Evolutionary conservation across 768 basidiomycete genomes (phyloP), one percentile per base, ranked within the genome.

Genomic region (Hericium erinaceus): DNA sequence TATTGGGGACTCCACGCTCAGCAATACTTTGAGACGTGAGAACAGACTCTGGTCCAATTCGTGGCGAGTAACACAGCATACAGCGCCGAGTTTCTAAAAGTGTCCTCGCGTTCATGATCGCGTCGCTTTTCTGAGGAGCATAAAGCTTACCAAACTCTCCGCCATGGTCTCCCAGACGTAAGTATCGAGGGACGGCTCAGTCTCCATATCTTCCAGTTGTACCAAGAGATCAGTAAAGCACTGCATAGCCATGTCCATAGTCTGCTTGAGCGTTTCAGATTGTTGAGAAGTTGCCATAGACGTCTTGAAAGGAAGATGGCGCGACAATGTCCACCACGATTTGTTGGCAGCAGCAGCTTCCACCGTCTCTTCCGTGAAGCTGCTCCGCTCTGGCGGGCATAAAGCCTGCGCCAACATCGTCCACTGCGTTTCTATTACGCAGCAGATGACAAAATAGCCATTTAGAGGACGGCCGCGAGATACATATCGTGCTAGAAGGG

Each of bases 111-210:
- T 33, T 33, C 33, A 13, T n/a, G 15, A 10, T 10, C 13, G 20
- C 15, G 8, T 51, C 33, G 2, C 48, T 15, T 22, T n/a, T 12
- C 39, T 52, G 55, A 50, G 15, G 40, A 8, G 10, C 16, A 22
- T 48, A 41, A 20, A 9, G 24, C 81, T 51, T 63, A 91, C 92
- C 77, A 94, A 69, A 62, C 87, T 88, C 67, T 94, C 92, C 10
- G 92, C 89, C 84, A 94, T 85, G 0, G 92, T 93, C 67, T 94
- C 92, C 85, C 87, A 93, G 54, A 89, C 84, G 70, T 92, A 94
- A n/a, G 87, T 89, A 67, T 94, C 92, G 38, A 85, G 64, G 0
- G 86, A 79, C 12, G 89, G 91, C 58, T 90, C 87, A 3, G 75
- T 73, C 13, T 92, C 89, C 82, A 93, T 84, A 60, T 87, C 88